Percentiles rank a stretch among this genome's conserved stretches.
phyloP scores from a whole-genome alignment of 805 yeast genomes.

The Zygotorulaspora danielsina region DNA sequence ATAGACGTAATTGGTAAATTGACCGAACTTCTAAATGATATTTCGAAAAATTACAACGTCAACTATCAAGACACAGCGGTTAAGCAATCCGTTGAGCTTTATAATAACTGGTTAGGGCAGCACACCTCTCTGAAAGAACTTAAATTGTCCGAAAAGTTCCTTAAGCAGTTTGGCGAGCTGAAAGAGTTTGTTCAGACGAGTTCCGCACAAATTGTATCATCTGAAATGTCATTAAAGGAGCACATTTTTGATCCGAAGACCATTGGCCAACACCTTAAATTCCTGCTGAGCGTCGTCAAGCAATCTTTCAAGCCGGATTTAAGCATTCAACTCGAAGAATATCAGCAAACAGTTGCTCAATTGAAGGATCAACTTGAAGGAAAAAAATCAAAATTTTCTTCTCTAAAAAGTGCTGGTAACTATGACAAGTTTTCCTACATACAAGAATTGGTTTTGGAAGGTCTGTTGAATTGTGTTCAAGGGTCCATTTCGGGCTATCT shows the following conservation, averaged over 20 bases:
- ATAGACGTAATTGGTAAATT: constrained; percentile 31
- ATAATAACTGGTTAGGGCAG: constrained; percentile 25
- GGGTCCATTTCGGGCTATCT: constrained; percentile 21
- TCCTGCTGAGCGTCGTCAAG: constrained; percentile 5
- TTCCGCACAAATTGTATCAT: constrained; percentile 15
- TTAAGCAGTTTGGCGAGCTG: constrained; percentile 15
- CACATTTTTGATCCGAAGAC: background rate
- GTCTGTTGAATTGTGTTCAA: background rate
- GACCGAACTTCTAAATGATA: constrained; percentile 43
- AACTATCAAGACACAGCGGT: constrained; percentile 75
- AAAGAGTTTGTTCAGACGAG: constrained; percentile 15
- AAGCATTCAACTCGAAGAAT: constrained; percentile 7
- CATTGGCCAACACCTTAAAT: constrained; percentile 6
- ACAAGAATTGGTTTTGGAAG: background rate
- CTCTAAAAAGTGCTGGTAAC: background rate
- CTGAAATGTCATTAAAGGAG: constrained; percentile 1
- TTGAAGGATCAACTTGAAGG: constrained; percentile 3
- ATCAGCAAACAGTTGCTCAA: constrained; percentile 4
- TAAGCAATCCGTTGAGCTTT: constrained; percentile 52
- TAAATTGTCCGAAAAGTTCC: constrained; percentile 15
- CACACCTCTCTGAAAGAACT: constrained; percentile 12
- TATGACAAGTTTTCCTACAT: background rate
- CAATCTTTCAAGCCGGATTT: constrained; percentile 11
- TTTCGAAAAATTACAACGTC: constrained; percentile 59
- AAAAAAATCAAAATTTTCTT: constrained; percentile 5